Evolutionary conservation across 805 yeast genomes (phyloP).

Genomic region (Metschnikowia chrysomelidarum): DNA sequence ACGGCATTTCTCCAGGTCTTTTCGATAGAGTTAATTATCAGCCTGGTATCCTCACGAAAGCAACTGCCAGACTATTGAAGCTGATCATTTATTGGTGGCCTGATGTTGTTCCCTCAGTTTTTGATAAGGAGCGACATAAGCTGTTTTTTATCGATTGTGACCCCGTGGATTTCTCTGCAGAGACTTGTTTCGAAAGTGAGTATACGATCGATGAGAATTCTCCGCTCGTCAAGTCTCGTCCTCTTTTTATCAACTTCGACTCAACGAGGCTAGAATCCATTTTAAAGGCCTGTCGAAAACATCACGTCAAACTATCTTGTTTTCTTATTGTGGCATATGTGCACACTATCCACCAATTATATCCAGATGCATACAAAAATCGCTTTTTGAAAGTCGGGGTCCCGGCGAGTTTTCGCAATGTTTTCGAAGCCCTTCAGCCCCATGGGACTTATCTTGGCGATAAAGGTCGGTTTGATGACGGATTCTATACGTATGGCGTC

Average conservation of each 20-base stretch:
- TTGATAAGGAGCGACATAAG: conserved; percentile 11
- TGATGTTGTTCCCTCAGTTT: conserved; percentile 7
- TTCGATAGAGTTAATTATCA: conserved; percentile 4
- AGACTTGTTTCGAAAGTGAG: conserved; percentile 11
- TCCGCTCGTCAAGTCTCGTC: conserved; percentile 5
- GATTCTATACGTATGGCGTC: conserved; percentile 9
- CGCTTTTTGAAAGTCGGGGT: conserved; percentile 9
- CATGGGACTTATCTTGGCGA: conserved; percentile 9
- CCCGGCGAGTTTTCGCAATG: conserved; percentile 11
- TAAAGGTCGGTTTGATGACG: conserved; percentile 10
- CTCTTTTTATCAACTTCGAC: conserved; percentile 7
- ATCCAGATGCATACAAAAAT: conserved; percentile 6
- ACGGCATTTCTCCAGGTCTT: conserved; percentile 8
- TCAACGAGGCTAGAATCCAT: conserved; percentile 1
- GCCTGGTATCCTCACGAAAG: conserved; percentile 5
- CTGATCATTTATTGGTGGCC: conserved; percentile 8
- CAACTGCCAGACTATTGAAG: conserved; percentile 3
- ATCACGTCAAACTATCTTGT: conserved; percentile 9
- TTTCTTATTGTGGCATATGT: conserved; percentile 9
- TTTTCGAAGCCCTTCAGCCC: conserved; percentile 3
- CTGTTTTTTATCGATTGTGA: conserved; percentile 9
- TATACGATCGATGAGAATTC: conserved; percentile 6
- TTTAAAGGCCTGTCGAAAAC: conserved; percentile 5
- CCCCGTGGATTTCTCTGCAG: conserved; percentile 7
- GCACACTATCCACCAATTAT: conserved; percentile 9